A percentile compares a stretch with the other conserved stretches of the same genome.
Evolutionary conservation across 805 yeast genomes (phyloP).

Genomic region (Monosporozyma servazzii): DNA sequence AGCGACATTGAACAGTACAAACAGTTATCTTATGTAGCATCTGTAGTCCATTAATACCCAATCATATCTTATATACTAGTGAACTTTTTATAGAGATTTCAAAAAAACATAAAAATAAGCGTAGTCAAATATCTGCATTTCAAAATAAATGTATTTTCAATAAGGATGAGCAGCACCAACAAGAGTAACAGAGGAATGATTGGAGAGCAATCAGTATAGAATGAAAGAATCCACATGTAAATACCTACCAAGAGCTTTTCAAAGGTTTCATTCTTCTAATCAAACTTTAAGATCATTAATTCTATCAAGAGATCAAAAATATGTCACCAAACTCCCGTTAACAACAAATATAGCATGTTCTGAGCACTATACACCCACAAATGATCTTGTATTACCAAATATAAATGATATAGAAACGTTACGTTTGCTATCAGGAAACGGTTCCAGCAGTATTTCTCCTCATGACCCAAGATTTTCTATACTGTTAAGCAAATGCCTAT

Average conservation of each 20-base stretch:
- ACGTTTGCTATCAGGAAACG: neutral
- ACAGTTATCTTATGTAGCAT: conserved; percentile 42
- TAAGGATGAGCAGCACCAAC: neutral
- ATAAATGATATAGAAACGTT: neutral
- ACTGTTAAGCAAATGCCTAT: neutral
- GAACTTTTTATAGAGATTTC: neutral
- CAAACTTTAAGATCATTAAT: neutral
- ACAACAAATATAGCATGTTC: neutral
- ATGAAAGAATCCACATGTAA: neutral
- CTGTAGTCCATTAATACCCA: neutral
- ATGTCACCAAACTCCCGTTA: neutral
- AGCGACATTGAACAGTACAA: conserved; percentile 65
- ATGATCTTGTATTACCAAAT: neutral
- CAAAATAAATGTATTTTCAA: neutral
- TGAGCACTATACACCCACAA: too few relatives aligned
- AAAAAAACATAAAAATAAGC: neutral
- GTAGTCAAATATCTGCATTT: neutral
- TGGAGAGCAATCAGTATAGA: neutral
- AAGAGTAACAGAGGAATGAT: neutral
- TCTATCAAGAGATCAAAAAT: neutral
- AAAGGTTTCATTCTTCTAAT: neutral
- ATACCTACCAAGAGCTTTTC: neutral
- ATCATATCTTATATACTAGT: neutral
- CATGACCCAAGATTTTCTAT: neutral
- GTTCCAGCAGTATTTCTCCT: neutral